Conservation (phyloP, 208 protist species). For the Acanthamoeba culbertsoni region DNA sequence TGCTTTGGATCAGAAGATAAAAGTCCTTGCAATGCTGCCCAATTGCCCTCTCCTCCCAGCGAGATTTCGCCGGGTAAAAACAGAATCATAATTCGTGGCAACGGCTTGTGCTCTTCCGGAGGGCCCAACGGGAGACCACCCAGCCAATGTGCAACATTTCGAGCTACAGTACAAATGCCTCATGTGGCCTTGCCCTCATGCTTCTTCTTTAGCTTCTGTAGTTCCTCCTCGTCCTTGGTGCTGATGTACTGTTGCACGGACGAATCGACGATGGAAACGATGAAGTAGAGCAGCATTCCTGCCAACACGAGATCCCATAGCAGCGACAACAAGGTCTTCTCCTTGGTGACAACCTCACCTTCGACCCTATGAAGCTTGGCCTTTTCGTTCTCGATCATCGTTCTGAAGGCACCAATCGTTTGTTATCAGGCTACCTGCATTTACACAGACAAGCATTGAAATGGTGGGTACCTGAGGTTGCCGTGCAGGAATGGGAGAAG, state of each 20-base stretch:
- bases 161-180: background rate
- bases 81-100: background rate
- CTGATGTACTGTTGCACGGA: background rate
- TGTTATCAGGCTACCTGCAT: background rate
- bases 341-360: background rate
- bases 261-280: conserved; percentile 26
- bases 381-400: background rate
- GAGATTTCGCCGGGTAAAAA: background rate
- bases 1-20: no score
- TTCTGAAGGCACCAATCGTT: background rate
- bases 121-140: background rate
- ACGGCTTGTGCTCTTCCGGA: no score
- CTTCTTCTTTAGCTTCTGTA: background rate
- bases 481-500: background rate
- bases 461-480: background rate
- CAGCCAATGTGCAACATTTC: no score
- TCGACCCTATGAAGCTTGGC: background rate
- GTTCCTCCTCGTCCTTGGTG: background rate
- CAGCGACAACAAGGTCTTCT: background rate
- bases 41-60: background rate
- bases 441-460: background rate
- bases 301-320: background rate
- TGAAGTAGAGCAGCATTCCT: conserved; percentile 27
- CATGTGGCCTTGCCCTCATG: background rate
- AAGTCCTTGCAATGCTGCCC: no score